Evolutionary conservation across 2,329 filamentous ascomycete species (phyloP).

Genomic region (Botrytis paeoniae): DNA sequence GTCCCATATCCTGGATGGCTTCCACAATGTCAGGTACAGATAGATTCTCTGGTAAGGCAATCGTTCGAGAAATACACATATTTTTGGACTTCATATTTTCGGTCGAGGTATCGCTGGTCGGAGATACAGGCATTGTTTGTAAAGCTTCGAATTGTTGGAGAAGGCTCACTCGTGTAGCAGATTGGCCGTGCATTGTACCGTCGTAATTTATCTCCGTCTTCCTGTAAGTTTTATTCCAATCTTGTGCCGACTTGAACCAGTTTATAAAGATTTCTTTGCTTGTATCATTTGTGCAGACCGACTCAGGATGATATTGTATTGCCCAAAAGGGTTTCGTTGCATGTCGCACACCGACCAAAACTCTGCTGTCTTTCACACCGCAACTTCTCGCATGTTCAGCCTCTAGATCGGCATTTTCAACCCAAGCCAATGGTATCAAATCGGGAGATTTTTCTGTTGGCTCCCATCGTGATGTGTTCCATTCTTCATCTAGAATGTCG

Average conservation of each 20-base stretch:
- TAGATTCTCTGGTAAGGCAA: slow-evolving; percentile 47
- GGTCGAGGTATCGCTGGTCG: slow-evolving; percentile 7
- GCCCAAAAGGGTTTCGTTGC: slow-evolving; percentile 60
- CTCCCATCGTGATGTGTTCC: slow-evolving; percentile 32
- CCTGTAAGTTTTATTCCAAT: slow-evolving; percentile 43
- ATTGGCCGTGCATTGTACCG: slow-evolving; percentile 26
- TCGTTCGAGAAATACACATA: slow-evolving; percentile 42
- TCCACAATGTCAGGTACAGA: slow-evolving; percentile 56
- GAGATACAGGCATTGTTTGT: slow-evolving; percentile 14
- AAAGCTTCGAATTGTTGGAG: slow-evolving; percentile 26
- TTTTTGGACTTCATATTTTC: slow-evolving; percentile 27
- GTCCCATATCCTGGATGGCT: slow-evolving; percentile 31
- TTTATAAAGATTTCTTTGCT: slow-evolving; percentile 53
- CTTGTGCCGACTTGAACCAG: slow-evolving; percentile 57
- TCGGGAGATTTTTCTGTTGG: slow-evolving; percentile 27
- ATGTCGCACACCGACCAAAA: slow-evolving; percentile 62
- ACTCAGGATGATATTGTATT: slow-evolving; percentile 71
- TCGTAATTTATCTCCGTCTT: slow-evolving; percentile 15
- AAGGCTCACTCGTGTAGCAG: slow-evolving; percentile 32
- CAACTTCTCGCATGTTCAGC: slow-evolving; percentile 28
- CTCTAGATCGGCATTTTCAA: slow-evolving; percentile 29
- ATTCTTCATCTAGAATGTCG: slow-evolving; percentile 22
- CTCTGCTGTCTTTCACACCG: slow-evolving; percentile 37
- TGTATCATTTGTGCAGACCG: slow-evolving; percentile 60
- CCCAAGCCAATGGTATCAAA: slow-evolving; percentile 39